A percentile compares a stretch with the other conserved stretches of the same genome.
These are phyloP conservation scores for Chlamydomonas asymmetrica DNA, from an alignment of 139 green algal species.

Conservation along the genomic window DNA sequence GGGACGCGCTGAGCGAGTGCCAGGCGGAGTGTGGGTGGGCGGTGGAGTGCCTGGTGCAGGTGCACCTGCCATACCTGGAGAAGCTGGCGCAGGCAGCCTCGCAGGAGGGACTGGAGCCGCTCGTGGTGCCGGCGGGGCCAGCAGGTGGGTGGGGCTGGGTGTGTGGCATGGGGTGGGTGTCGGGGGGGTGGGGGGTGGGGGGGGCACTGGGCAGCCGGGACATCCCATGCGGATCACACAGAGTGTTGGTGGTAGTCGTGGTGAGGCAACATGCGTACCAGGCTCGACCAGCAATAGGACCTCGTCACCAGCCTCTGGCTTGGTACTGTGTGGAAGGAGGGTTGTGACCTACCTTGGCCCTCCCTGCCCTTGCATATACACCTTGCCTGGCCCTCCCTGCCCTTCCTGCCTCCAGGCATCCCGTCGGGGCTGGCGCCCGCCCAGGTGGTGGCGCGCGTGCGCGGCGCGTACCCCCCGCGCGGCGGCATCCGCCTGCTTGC, in stretches of 20 bases:
- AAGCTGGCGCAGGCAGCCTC: slow-evolving; percentile 23
- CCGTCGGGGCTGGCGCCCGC: not conserved
- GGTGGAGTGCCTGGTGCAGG: slow-evolving; percentile 43
- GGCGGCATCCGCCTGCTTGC: slow-evolving; percentile 73
- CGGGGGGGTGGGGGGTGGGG: no score
- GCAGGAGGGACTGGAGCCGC: slow-evolving; percentile 25
- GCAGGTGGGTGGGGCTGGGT: no score
- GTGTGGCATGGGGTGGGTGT: no score
- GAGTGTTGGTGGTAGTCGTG: no score
- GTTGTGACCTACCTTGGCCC: no score
- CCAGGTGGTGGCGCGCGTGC: not conserved
- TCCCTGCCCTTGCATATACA: no score
- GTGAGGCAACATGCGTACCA: no score
- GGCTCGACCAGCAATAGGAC: no score
- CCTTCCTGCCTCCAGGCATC: not conserved
- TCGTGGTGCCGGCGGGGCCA: slow-evolving; percentile 25
- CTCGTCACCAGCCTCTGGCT: no score
- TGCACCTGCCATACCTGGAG: slow-evolving; percentile 17
- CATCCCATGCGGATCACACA: no score
- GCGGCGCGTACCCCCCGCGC: slow-evolving; percentile 58
- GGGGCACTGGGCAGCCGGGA: no score
- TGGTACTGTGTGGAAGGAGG: no score
- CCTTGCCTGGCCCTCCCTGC: not conserved
- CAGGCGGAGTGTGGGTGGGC: slow-evolving; percentile 38
- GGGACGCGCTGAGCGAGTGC: slow-evolving; percentile 51